Evolutionary conservation across 1,139 yeast species (phyloP).

Genomic region (Suhomyces bokatorum): DNA sequence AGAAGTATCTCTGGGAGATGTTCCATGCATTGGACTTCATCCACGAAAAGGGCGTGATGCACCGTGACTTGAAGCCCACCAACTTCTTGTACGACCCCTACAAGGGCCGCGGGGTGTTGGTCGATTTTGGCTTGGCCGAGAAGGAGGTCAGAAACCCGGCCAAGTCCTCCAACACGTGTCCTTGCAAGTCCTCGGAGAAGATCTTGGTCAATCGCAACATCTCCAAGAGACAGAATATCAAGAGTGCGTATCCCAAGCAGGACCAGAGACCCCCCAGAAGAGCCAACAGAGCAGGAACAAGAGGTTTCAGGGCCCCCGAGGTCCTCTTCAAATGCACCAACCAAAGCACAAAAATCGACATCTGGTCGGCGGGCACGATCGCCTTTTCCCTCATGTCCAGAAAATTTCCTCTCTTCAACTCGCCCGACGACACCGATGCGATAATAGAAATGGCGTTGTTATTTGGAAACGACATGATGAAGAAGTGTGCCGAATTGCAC

Average conservation of each 20-base stretch:
- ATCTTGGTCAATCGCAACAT: conserved; percentile 25
- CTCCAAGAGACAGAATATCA: conserved; percentile 39
- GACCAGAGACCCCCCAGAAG: conserved; percentile 86
- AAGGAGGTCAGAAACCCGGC: conserved; percentile 21
- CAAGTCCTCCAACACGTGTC: conserved; percentile 23
- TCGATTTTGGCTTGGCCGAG: conserved; percentile 93
- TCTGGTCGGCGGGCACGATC: conserved; percentile 93
- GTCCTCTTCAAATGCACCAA: conserved; percentile 84
- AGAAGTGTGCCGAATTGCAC: conserved; percentile 77
- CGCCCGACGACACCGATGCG: conserved; percentile 92
- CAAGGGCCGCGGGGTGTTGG: conserved; percentile 77
- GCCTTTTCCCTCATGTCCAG: conserved; percentile 69
- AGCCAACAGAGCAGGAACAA: conserved; percentile 96
- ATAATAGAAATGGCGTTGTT: conserved; percentile 79
- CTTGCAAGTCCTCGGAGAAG: conserved; percentile 19
- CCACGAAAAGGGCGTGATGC: conserved; percentile 75
- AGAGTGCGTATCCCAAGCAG: conserved; percentile 75
- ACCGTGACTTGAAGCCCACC: conserved; percentile 88
- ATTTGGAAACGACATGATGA: conserved; percentile 76
- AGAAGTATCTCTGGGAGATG: conserved; percentile 76
- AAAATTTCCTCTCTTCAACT: conserved; percentile 81
- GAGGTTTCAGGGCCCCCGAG: conserved; percentile 96
- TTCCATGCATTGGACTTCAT: conserved; percentile 74
- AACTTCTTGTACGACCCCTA: conserved; percentile 81
- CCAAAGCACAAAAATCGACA: conserved; percentile 79